Evolutionary conservation across 306 rosid species (phyloP), one percentile per base, ranked within the genome.

Genomic region (Calophaca sinica): DNA sequence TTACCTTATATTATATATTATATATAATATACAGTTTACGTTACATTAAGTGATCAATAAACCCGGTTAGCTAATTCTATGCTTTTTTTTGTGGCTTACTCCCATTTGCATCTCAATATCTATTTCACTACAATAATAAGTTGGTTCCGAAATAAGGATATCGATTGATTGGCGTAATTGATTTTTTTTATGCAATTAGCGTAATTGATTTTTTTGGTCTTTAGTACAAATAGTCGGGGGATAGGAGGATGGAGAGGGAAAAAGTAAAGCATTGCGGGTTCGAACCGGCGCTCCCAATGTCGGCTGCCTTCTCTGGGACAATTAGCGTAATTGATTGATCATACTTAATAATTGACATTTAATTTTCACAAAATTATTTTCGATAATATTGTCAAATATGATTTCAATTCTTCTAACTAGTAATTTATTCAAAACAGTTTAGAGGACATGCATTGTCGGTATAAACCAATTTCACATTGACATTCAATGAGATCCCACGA

Each of bases 91-190:
- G 0, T 29, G 14, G 42, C 0, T 32, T 33, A 5, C 7, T n/a
- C 15, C 44, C 29, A 48, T 61, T 35, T 42, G 8, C 58, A 53
- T 41, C 13, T 61, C 68, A 3, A 36, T 32, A 14, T 29, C 46
- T 60, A 73, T 45, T 59, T 73, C 33, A 12, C 54, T 36, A 51
- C 2, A 28, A 15, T 49, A 20, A 49, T 20, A 11, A 50, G 20
- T 36, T 75, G 29, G 29, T 49, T 62, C 9, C 38, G 32, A 73
- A 73, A 62, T 62, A 62, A 35, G 50, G 63, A 48, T 39, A 49
- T 63, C 7, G 7, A 52, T 20, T 1, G 26, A 20, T 20, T 20
- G 1, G 26, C 26, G 26, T n/a, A n/a, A n/a, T n/a, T n/a, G n/a
- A n/a, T n/a, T n/a, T n/a, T n/a, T n/a, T n/a, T n/a, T n/a, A n/a